Conservation (phyloP, 2,329 filamentous ascomycete species). For the Hymenoscyphus salicellus region DNA sequence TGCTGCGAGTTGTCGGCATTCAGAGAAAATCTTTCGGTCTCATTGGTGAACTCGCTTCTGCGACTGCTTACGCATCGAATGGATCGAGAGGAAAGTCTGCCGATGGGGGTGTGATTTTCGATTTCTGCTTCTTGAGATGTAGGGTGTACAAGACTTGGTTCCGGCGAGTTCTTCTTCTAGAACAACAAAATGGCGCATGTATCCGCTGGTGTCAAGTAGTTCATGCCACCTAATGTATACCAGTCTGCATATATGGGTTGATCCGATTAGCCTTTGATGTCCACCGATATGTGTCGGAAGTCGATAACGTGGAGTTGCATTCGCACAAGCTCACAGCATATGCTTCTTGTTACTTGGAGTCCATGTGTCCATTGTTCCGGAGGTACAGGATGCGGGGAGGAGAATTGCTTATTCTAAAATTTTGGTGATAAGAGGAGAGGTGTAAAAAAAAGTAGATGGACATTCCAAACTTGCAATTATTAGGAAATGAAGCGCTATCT, state of each 20-base stretch:
- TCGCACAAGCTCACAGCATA: neutral
- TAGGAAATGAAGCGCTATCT: no score
- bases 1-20: neutral
- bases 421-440: no score
- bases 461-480: neutral
- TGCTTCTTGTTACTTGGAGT: neutral
- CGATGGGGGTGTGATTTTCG: no score
- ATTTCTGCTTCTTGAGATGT: neutral
- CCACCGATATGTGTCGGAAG: neutral
- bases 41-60: neutral
- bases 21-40: neutral
- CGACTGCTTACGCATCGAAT: neutral
- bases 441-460: neutral
- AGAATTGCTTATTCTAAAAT: neutral
- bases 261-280: neutral
- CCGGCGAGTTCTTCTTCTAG: neutral
- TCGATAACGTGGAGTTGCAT: neutral
- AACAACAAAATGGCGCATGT: neutral
- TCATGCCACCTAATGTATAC: neutral
- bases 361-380: constrained; percentile 1
- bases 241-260: neutral
- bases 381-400: neutral
- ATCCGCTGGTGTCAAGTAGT: neutral
- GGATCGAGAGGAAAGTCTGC: no score
- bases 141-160: neutral